A percentile compares a stretch with the other conserved stretches of the same genome.
phyloP scores from a whole-genome alignment of 1,284 basidiomycete genomes.

The Rhizoctonia solani region DNA sequence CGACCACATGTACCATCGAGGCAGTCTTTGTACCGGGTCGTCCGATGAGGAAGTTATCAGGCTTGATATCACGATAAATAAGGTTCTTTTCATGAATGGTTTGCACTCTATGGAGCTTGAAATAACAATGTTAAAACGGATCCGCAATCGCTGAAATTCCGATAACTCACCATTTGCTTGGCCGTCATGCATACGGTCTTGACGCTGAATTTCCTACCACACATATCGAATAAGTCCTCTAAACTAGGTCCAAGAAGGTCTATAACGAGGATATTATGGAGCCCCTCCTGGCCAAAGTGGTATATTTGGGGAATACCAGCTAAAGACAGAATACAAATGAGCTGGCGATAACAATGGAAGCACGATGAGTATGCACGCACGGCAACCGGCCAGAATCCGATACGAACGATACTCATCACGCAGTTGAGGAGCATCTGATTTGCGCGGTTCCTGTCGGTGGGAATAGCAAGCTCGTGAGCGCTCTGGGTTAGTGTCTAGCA shows the following conservation, averaged over 20 bases:
- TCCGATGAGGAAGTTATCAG: constrained; percentile 95
- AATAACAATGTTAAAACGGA: background rate
- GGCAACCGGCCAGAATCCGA: constrained; percentile 89
- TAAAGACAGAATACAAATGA: constrained; percentile 45
- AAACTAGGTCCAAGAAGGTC: constrained; percentile 91
- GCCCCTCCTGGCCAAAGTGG: constrained; percentile 96
- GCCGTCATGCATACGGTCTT: constrained; percentile 98
- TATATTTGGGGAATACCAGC: constrained; percentile 94
- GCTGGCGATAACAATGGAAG: background rate
- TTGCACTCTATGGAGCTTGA: constrained; percentile 83
- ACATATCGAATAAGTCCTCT: constrained; percentile 97
- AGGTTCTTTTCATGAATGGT: constrained; percentile 97
- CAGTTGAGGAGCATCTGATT: constrained; percentile 94
- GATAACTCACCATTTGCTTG: constrained; percentile 79
- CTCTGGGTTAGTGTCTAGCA: background rate
- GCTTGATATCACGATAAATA: constrained; percentile 97
- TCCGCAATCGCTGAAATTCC: constrained; percentile 17
- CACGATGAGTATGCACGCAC: constrained; percentile 57
- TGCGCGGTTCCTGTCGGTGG: constrained; percentile 78
- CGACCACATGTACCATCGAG: constrained; percentile 64
- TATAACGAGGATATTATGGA: constrained; percentile 96
- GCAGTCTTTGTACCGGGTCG: constrained; percentile 85
- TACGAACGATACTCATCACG: constrained; percentile 97
- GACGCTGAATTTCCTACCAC: constrained; percentile 89
- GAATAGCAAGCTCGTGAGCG: constrained; percentile 15